Evolutionary conservation across 495 filamentous ascomycete species (phyloP).

Genomic region (Penicillium simplicissimum): DNA sequence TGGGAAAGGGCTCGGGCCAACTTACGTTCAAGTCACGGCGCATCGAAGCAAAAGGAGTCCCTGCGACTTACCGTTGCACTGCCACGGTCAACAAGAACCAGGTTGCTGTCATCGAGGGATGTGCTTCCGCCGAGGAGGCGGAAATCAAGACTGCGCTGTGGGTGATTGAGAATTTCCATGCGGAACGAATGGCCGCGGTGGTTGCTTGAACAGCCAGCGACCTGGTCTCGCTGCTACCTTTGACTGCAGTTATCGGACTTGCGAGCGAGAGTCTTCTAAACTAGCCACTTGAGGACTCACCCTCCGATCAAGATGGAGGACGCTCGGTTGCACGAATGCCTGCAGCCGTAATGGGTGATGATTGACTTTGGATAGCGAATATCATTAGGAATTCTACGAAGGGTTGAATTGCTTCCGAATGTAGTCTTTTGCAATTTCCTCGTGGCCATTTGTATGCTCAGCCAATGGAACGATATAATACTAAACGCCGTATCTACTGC

Average conservation of each 20-base stretch:
- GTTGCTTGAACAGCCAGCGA: neutral
- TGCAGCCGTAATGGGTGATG: neutral
- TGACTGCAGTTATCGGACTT: neutral
- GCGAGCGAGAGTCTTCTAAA: neutral
- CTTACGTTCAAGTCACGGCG: conserved; percentile 20
- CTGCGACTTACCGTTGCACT: conserved; percentile 12
- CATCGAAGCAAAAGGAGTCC: conserved; percentile 6
- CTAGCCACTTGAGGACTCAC: neutral
- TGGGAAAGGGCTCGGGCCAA: conserved; percentile 28
- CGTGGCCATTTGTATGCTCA: neutral
- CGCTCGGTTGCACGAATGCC: no score
- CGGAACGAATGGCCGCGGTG: neutral
- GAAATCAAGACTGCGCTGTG: conserved; percentile 11
- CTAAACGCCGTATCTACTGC: neutral
- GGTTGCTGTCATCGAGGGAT: conserved; percentile 12
- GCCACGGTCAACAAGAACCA: conserved; percentile 8
- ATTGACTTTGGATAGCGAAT: neutral
- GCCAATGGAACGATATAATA: neutral
- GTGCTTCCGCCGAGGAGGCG: conserved; percentile 15
- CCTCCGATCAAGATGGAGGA: neutral
- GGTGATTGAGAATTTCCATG: conserved; percentile 11
- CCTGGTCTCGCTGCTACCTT: neutral
- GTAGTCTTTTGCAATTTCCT: neutral
- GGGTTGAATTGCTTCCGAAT: neutral
- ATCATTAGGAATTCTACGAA: neutral